Evolutionary conservation across 1,284 basidiomycete genomes (phyloP).

Genomic region (Phylloporus sp.): DNA sequence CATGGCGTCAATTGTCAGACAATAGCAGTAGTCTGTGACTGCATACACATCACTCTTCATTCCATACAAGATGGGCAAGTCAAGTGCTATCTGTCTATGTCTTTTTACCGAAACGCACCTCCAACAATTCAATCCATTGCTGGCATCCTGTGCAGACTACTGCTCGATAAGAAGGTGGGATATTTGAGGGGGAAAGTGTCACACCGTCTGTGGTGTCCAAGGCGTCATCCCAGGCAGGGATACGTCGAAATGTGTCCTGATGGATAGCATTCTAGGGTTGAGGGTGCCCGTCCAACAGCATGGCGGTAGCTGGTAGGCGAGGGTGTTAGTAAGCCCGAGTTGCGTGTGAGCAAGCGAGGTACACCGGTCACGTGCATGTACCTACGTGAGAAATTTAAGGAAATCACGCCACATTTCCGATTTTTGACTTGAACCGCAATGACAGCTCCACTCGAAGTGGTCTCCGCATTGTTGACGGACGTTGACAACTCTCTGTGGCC

Average conservation of each 20-base stretch:
- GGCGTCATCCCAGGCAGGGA: constrained; percentile 46
- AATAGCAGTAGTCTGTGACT: constrained; percentile 76
- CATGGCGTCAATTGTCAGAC: no score
- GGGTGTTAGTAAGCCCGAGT: no score
- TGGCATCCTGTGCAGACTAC: constrained; percentile 46
- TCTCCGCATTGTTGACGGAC: no score
- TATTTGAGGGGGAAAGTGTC: constrained; percentile 49
- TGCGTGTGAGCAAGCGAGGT: no score
- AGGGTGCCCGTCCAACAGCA: no score
- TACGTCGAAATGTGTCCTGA: constrained; percentile 21
- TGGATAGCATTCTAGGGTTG: constrained; percentile 27
- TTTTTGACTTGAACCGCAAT: no score
- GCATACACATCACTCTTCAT: constrained; percentile 71
- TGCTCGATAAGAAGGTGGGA: constrained; percentile 61
- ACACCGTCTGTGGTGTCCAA: constrained; percentile 48
- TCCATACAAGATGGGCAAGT: constrained; percentile 77
- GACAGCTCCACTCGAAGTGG: no score
- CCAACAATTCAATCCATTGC: constrained; percentile 44
- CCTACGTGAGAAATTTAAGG: no score
- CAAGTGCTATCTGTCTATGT: constrained; percentile 54
- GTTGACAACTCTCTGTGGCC: no score
- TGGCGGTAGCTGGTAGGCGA: no score
- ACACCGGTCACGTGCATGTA: no score
- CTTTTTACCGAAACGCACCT: constrained; percentile 22
- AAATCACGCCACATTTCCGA: no score